Conservation (phyloP, 2,329 filamentous ascomycete species). For the Stagonosporopsis chrysanthemi region DNA sequence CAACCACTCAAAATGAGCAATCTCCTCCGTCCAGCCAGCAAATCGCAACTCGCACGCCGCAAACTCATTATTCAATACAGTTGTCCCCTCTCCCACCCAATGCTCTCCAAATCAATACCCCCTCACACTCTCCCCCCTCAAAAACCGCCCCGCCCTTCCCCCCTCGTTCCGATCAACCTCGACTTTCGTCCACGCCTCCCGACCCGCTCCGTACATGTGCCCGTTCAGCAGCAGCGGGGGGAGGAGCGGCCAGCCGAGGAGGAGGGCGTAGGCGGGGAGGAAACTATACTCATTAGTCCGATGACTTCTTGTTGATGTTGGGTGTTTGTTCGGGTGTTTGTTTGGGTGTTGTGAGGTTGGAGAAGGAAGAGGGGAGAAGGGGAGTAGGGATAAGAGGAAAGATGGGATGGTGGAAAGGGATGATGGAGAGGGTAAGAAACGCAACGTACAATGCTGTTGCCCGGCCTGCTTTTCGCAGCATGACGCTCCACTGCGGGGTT, state of each 20-base stretch:
- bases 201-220: slow-evolving; percentile 4
- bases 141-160: background rate
- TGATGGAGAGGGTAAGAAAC: background rate
- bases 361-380: too few species aligned
- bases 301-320: too few species aligned
- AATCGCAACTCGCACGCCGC: too few species aligned
- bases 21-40: too few species aligned
- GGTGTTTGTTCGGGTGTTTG: too few species aligned
- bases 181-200: slow-evolving; percentile 9
- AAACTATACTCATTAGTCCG: slow-evolving; percentile 1
- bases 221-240: slow-evolving; percentile 14
- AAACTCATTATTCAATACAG: too few species aligned
- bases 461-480: background rate
- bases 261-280: background rate
- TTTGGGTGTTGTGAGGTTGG: too few species aligned
- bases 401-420: too few species aligned
- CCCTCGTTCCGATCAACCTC: background rate
- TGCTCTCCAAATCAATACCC: background rate
- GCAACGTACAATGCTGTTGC: slow-evolving; percentile 9
- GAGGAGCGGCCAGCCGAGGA: slow-evolving; percentile 15
- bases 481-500: slow-evolving; percentile 11
- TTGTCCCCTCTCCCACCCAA: too few species aligned
- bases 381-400: too few species aligned
- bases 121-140: background rate
- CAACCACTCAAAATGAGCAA: too few species aligned